phyloP scores from a whole-genome alignment of 2,329 filamentous ascomycete genomes.

The Scedosporium apiospermum region DNA sequence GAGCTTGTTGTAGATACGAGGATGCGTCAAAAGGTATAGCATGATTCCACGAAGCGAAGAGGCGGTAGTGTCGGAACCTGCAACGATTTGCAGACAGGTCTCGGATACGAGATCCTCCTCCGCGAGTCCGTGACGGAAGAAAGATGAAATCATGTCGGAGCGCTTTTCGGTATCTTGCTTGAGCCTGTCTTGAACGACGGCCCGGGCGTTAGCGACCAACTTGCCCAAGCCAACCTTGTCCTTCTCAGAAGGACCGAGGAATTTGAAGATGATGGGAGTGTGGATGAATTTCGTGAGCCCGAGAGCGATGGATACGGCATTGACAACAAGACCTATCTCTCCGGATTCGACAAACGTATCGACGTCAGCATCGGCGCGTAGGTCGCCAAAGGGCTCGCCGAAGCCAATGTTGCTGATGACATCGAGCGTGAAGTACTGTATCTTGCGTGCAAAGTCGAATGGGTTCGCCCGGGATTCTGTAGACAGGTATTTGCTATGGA shows the following conservation, averaged over 20 bases:
- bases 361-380: slow-evolving; percentile 33
- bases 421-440: slow-evolving; percentile 43
- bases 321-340: slow-evolving; percentile 29
- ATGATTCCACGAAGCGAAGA: slow-evolving; percentile 42
- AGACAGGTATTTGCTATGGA: slow-evolving; percentile 28
- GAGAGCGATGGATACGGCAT: slow-evolving; percentile 30
- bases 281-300: slow-evolving; percentile 29
- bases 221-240: slow-evolving; percentile 28
- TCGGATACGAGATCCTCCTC: slow-evolving; percentile 32
- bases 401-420: slow-evolving; percentile 43
- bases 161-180: slow-evolving; percentile 12
- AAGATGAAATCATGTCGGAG: slow-evolving; percentile 42
- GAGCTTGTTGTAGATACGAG: slow-evolving; percentile 34
- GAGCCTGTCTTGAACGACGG: slow-evolving; percentile 11
- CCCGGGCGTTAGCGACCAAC: slow-evolving; percentile 31
- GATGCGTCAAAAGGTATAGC: slow-evolving; percentile 41
- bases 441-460: slow-evolving; percentile 35
- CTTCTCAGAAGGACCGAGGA: slow-evolving; percentile 28
- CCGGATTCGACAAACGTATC: slow-evolving; percentile 35
- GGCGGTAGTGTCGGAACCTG: slow-evolving; percentile 49
- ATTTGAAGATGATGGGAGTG: slow-evolving; percentile 34
- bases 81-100: slow-evolving; percentile 32
- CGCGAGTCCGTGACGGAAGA: slow-evolving; percentile 27
- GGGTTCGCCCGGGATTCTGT: slow-evolving; percentile 24
- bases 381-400: slow-evolving; percentile 35